phyloP scores from a whole-genome alignment of 768 basidiomycete genomes.

The Mycena amicta region DNA sequence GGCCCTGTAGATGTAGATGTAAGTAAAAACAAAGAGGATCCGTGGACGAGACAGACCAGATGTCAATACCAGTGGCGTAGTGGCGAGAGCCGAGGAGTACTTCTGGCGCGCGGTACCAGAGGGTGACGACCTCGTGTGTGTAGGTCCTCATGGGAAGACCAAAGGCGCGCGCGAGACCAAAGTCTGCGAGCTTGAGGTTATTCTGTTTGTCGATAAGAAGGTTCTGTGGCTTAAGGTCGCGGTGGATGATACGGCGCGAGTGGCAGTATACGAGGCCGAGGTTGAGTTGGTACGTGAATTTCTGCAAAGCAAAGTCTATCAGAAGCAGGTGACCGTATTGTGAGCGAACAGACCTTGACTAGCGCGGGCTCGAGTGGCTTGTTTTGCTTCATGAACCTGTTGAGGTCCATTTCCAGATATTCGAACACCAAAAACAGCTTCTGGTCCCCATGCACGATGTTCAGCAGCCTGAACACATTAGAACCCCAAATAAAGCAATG shows the following conservation, averaged over 20 bases:
- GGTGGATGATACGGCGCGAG: conserved; percentile 93
- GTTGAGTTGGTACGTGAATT: conserved; percentile 93
- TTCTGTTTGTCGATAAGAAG: conserved; percentile 86
- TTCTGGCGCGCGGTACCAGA: conserved; percentile 99
- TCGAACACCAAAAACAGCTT: conserved; percentile 98
- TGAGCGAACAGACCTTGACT: conserved; percentile 72
- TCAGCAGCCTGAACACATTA: conserved; percentile 68
- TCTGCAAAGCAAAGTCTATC: conserved; percentile 61
- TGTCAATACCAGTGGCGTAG: conserved; percentile 97
- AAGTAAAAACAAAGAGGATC: neutral
- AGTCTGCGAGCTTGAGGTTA: conserved; percentile 95
- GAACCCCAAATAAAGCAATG: neutral
- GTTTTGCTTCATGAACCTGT: conserved; percentile 92
- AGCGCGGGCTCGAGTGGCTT: conserved; percentile 73
- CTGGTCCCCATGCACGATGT: conserved; percentile 96
- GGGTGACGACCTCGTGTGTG: conserved; percentile 98
- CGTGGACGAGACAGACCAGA: conserved; percentile 62
- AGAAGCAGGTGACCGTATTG: conserved; percentile 20
- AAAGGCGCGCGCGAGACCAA: conserved; percentile 94
- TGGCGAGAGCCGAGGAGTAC: conserved; percentile 94
- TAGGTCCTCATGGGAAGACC: conserved; percentile 99
- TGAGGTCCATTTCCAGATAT: conserved; percentile 95
- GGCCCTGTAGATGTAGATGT: too few relatives aligned
- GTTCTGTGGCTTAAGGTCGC: conserved; percentile 97
- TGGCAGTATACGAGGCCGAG: conserved; percentile 94